Conservation (phyloP, 805 yeast species). For the Torulaspora maleeae region DNA sequence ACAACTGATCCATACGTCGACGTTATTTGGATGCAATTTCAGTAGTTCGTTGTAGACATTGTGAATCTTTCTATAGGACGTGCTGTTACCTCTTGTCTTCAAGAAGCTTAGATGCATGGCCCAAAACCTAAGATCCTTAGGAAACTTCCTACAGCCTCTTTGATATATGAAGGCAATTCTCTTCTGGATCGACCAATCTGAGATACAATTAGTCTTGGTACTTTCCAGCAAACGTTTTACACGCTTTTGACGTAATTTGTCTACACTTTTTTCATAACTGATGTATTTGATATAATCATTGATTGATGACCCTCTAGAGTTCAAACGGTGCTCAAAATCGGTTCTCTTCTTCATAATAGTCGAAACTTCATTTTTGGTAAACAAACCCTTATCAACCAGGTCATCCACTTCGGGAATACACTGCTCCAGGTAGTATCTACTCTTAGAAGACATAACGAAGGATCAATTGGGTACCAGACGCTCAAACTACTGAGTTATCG, state of each 20-base stretch:
- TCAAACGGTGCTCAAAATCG: slow-evolving; percentile 87
- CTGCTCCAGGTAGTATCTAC: slow-evolving; percentile 55
- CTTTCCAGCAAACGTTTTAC: slow-evolving; percentile 54
- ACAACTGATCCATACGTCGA: slow-evolving; percentile 89
- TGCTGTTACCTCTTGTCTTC: slow-evolving; percentile 46
- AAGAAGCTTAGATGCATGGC: slow-evolving; percentile 64
- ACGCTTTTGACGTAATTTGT: slow-evolving; percentile 69
- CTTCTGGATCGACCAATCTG: slow-evolving; percentile 84
- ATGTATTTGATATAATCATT: slow-evolving; percentile 74
- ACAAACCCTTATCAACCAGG: slow-evolving; percentile 71
- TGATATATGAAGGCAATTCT: slow-evolving; percentile 79
- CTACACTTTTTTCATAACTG: slow-evolving; percentile 75
- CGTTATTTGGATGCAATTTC: slow-evolving; percentile 85
- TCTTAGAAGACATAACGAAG: slow-evolving; percentile 46
- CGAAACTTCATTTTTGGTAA: slow-evolving; percentile 75
- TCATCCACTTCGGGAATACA: slow-evolving; percentile 92
- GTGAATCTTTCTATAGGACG: slow-evolving; percentile 67
- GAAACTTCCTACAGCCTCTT: slow-evolving; percentile 74
- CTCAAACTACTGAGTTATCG: too few species aligned
- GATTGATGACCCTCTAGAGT: slow-evolving; percentile 75
- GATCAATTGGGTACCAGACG: neutral
- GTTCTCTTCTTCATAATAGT: slow-evolving; percentile 89
- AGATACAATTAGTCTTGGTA: slow-evolving; percentile 57
- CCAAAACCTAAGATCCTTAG: slow-evolving; percentile 78
- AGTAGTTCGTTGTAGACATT: slow-evolving; percentile 72